Evolutionary conservation across 116 monocot species (phyloP).

Genomic region (Papilionanthe hybrid): DNA sequence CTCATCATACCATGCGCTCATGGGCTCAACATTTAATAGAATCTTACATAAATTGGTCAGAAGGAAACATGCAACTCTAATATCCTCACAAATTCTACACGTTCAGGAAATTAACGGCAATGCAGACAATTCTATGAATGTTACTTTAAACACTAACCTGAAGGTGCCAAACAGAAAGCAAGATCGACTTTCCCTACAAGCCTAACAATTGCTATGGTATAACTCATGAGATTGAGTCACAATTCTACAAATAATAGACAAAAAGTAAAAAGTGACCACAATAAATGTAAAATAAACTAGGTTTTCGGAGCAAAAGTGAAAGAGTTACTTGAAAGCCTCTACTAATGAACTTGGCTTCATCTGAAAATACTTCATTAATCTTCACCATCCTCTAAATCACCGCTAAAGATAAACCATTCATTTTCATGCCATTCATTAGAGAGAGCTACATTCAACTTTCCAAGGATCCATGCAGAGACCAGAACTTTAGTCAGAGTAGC

Average conservation of each 20-base stretch:
- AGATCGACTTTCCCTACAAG: background rate
- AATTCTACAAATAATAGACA: background rate
- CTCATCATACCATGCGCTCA: no score
- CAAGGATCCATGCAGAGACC: background rate
- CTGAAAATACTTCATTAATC: background rate
- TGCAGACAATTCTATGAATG: background rate
- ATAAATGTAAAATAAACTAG: background rate
- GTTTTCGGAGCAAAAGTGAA: background rate
- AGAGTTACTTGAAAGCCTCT: background rate
- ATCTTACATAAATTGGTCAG: background rate
- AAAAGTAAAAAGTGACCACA: background rate
- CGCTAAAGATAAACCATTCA: background rate
- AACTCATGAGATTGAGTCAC: background rate
- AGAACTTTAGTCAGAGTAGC: background rate
- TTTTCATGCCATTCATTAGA: background rate
- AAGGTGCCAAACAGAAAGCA: background rate
- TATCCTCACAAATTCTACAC: background rate
- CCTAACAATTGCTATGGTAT: background rate
- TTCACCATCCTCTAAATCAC: background rate
- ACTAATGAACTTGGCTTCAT: background rate
- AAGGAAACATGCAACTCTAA: background rate
- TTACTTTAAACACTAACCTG: background rate
- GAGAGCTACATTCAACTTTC: background rate
- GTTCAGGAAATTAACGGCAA: background rate
- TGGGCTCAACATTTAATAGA: background rate